Base-by-base conservation (phyloP, 1,284 basidiomycete genomes). In the Schizopora paradoxa region DNA sequence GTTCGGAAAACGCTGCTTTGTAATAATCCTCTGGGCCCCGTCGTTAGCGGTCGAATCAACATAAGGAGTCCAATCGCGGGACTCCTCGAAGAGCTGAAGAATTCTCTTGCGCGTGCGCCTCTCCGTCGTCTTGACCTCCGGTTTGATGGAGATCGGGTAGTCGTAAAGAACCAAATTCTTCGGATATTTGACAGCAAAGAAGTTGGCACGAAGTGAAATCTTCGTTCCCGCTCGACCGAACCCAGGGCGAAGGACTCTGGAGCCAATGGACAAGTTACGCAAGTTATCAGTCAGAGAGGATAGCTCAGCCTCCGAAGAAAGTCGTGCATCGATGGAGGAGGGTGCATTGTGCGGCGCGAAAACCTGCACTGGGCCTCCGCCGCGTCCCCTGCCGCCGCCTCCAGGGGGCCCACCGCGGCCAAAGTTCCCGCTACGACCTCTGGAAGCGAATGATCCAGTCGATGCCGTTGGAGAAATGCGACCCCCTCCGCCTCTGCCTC, bases 121-220 rank as follows among this genome's bases (percentile, higher is more conserved):
- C n/a, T 64, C 60, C 37, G 69, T 74, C 2, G 72, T 62, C 40
- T 73, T 68, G 0, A 68, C 69, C 40, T 65, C 70, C 0, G 83
- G 82, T 8, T 64, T 58, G 39, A 86, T 69, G 1, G 72, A 62
- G 41, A 87, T 67, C 11, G 62, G 62, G 55, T 88, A 87, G 51
- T 86, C 82, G 54, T 76, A 80, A 3, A 58, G 43, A 5, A 79
- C 64, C 1, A 61, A 57, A 0, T 67, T 66, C 42, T 73, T 70
- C 0, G 74, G 70, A 19, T 79, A 58, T 26, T 60, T 69, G 19
- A 85, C 58, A 0, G 80, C 53, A 58, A 85, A 86, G 60, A 86
- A 84, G 57, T 88, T 88, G 31, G 82, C 67, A 1, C 85, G 72
- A 5, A 87, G 61, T 0, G 63, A 70, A 39, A 79, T 72, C 0